A percentile compares a stretch with the other conserved stretches of the same genome.
Evolutionary conservation across 495 filamentous ascomycete species (phyloP).

Genomic region (Tuber umbilicatum): DNA sequence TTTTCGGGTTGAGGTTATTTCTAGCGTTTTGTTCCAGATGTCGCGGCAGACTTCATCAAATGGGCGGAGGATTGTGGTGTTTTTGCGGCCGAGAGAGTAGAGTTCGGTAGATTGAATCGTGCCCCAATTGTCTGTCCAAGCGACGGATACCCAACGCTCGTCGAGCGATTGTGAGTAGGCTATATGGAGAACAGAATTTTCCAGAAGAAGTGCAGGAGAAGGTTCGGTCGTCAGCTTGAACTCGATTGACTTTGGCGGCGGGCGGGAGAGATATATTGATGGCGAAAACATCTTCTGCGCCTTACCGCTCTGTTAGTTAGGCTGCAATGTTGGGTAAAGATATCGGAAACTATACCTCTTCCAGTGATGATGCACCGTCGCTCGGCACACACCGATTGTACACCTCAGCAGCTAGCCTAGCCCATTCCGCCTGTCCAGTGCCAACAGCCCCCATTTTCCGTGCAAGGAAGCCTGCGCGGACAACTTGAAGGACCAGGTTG

Average conservation of each 20-base stretch:
- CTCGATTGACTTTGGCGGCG: constrained; percentile 63
- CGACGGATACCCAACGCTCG: constrained; percentile 77
- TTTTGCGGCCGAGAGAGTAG: constrained; percentile 67
- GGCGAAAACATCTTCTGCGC: constrained; percentile 50
- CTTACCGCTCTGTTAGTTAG: constrained; percentile 16
- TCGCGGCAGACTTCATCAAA: constrained; percentile 65
- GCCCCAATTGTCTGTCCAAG: constrained; percentile 87
- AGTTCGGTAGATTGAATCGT: constrained; percentile 68
- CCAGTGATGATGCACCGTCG: constrained; percentile 47
- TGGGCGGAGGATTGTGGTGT: constrained; percentile 49
- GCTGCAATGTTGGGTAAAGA: constrained; percentile 2
- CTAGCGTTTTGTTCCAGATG: constrained; percentile 77
- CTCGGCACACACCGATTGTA: constrained; percentile 74
- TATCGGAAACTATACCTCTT: constrained; percentile 29
- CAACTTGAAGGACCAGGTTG: constrained; percentile 75
- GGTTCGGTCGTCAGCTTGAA: constrained; percentile 68
- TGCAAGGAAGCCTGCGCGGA: constrained; percentile 65
- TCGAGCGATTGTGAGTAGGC: constrained; percentile 77
- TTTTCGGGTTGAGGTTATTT: constrained; percentile 62
- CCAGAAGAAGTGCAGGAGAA: constrained; percentile 67
- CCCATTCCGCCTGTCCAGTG: constrained; percentile 60
- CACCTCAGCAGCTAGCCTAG: constrained; percentile 69
- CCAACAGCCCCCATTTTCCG: constrained; percentile 60
- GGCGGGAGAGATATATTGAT: constrained; percentile 67
- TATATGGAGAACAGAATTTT: constrained; percentile 77